Base-by-base conservation (phyloP, 345 rosid species). In the Acer yangbiense region DNA sequence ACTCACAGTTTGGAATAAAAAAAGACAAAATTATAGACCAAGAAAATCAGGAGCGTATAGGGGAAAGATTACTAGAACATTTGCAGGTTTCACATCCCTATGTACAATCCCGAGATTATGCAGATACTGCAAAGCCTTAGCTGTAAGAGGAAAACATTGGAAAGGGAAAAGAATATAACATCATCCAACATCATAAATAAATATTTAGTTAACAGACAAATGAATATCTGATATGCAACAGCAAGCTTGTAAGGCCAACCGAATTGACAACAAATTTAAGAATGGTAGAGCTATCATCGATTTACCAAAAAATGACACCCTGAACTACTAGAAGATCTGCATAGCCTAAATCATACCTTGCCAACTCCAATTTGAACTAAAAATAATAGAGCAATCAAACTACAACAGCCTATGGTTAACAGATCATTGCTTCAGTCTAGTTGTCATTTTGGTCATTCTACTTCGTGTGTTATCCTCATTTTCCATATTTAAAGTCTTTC, bases 1-100 rank as follows among this genome's bases (percentile, higher is more conserved):
- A 50, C 65, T 23, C 20, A 72, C 0, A 62, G 44, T 64, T 55
- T 68, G 62, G 9, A 60, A 69, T 62, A 25, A 60, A 54, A 76
- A 80, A 71, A 8, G 43, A 14, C 21, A 67, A 74, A 72, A 54
- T 1, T 54, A 20, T 48, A 16, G 41, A 80, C 21, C 68, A 61
- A 77, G 55, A 43, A 71, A 21, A 61, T 58, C 12, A 63, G 63
- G 78, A 84, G 85, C 55, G 74, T 68, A 66, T 69, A 65, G 80
- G 82, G 80, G 86, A 82, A 84, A 68, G n/a, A 77, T 82, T 93
- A 94, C 97, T 83, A 95, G 95, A 87, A 93, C 69, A 81, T 95
- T 95, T 78, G 94, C 94, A 48, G 98, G 97, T 85, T 95, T 95
- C 83, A 95, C 93, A 89, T 95, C 98, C 82, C 98, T 92, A 72